These are phyloP conservation scores for Quercus lobata DNA, from an alignment of 331 rosid species.

Conservation along the genomic window DNA sequence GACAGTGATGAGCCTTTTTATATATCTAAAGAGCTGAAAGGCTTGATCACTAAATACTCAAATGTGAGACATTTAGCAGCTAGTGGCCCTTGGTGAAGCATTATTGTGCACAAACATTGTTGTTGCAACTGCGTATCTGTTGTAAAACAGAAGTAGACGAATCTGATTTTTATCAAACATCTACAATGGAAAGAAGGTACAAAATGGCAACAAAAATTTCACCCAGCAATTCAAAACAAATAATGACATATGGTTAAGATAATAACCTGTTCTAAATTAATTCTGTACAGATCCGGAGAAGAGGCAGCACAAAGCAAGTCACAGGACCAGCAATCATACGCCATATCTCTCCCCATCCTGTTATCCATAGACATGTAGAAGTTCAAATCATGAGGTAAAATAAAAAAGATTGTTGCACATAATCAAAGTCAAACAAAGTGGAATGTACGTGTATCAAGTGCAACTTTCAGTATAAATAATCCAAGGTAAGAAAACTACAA, in stretches of 20 bases:
- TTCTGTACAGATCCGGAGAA: constrained; percentile 85
- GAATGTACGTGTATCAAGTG: background rate
- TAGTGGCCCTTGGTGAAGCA: background rate
- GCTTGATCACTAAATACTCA: background rate
- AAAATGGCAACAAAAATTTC: background rate
- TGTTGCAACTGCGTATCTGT: background rate
- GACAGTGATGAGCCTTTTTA: background rate
- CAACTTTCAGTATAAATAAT: background rate
- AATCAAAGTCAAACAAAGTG: background rate
- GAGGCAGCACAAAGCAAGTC: constrained; percentile 99
- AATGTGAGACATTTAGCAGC: background rate
- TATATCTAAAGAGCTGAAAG: too few relatives aligned
- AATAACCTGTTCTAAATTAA: constrained; percentile 84
- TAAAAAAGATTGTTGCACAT: background rate
- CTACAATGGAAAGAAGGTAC: background rate
- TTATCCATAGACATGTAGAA: constrained; percentile 15
- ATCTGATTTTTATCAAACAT: background rate
- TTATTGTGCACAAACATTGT: background rate
- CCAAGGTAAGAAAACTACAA: background rate
- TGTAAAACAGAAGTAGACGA: background rate
- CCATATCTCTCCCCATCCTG: constrained; percentile 93
- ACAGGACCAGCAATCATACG: constrained; percentile 87
- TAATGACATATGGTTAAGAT: background rate
- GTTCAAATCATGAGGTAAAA: constrained; percentile 6
- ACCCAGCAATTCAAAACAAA: background rate